Base-by-base conservation (phyloP, 345 rosid genomes). In the Eucalyptus cloeziana region DNA sequence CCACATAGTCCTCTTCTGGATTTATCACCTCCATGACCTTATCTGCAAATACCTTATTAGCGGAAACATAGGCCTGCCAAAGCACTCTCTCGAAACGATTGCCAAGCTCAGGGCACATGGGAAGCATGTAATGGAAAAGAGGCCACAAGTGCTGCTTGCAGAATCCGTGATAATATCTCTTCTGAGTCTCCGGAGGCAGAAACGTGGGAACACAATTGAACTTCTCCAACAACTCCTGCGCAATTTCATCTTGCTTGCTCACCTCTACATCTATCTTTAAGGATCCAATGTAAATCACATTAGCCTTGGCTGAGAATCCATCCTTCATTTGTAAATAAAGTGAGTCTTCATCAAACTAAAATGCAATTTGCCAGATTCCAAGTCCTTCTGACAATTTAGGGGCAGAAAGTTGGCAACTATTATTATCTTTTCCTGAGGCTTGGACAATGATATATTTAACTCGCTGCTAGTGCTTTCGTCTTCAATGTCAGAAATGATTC, bases 101-200 rank as follows among this genome's bases (percentile, higher is more conserved):
- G 25, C 94, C 93, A 64, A 87, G 86, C 86, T 92, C 94, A 7
- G 91, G 91, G 54, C 89, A 90, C 90, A 93, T 87, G 25, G 94
- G 94, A 22, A 93, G 88, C 93, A 93, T 92, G 88, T 93, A 93
- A 88, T 93, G 94, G 87, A 93, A 93, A 86, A 93, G 92, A 27
- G 94, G 94, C 94, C 94, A 93, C n/a, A 93, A 44, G 52, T 93
- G 90, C 88, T 93, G 94, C 91, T 93, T 93, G 45, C 93, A 93
- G 49, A 93, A 93, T 49, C 93, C 93, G 40, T 91, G 93, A 86
- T 93, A 93, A 76, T 91, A 91, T 31, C 88, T 93, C 80, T 79
- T 89, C 54, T 92, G 88, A 89, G 90, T 88, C 31, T 93, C 94
- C 21, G 90, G 91, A 60, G 94, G 90, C n/a, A 93, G 91, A 88